phyloP scores from a whole-genome alignment of 2,329 filamentous ascomycete species.

The Coniosporium tulheliwenetii region DNA sequence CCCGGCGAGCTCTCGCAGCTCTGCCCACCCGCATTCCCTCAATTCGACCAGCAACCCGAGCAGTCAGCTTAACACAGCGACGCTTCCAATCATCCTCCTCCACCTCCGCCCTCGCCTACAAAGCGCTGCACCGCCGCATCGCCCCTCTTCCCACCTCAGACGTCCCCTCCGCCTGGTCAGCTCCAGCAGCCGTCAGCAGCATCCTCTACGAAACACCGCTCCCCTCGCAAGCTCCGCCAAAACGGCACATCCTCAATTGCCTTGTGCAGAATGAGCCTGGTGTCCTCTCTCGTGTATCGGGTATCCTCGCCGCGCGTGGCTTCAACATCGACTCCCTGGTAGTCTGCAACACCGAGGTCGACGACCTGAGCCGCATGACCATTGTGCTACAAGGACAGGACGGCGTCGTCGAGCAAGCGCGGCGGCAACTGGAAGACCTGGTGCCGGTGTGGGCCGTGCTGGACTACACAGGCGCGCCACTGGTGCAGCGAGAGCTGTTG shows the following conservation, averaged over 20 bases:
- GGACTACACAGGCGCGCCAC: slow-evolving; percentile 82
- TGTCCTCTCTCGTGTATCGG: slow-evolving; percentile 89
- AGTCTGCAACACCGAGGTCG: slow-evolving; percentile 94
- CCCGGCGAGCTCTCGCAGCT: slow-evolving; percentile 21
- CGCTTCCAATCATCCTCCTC: slow-evolving; percentile 41
- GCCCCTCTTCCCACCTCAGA: slow-evolving; percentile 67
- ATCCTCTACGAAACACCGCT: slow-evolving; percentile 97
- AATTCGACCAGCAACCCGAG: slow-evolving; percentile 9
- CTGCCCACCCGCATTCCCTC: slow-evolving; percentile 19
- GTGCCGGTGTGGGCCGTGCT: slow-evolving; percentile 97
- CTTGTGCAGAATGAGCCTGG: slow-evolving; percentile 98
- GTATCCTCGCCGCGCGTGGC: slow-evolving; percentile 84
- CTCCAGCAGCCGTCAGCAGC: slow-evolving; percentile 87
- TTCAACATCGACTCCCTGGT: slow-evolving; percentile 99
- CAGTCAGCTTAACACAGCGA: slow-evolving; percentile 11
- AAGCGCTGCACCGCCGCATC: slow-evolving; percentile 83
- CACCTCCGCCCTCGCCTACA: slow-evolving; percentile 91
- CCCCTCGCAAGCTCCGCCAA: slow-evolving; percentile 67
- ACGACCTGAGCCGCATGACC: slow-evolving; percentile 95
- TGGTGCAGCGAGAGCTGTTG: slow-evolving; percentile 90
- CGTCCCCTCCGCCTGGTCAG: slow-evolving; percentile 65
- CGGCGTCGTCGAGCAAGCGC: slow-evolving; percentile 91
- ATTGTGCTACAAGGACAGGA: slow-evolving; percentile 95
- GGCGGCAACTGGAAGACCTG: slow-evolving; percentile 86
- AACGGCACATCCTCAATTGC: slow-evolving; percentile 94